phyloP scores from a whole-genome alignment of 257 asterid species.

The Nicotiana tabacum region DNA sequence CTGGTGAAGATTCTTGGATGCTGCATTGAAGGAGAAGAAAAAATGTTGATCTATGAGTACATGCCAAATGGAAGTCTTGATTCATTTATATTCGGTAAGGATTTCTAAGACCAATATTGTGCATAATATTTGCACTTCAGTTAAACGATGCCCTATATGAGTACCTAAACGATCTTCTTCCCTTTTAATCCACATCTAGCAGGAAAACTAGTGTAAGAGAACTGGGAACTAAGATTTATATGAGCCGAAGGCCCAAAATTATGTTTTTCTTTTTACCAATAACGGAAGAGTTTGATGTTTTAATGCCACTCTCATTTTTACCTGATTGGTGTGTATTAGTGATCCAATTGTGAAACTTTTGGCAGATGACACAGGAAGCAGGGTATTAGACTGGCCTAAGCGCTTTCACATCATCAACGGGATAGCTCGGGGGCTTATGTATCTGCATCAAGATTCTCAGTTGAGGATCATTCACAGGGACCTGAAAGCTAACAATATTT shows the following conservation, averaged over 20 bases:
- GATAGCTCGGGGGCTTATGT: slow-evolving; percentile 33
- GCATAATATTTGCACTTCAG: not conserved
- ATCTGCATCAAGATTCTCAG: slow-evolving; percentile 38
- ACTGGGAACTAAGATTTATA: not conserved
- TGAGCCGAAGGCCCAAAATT: not conserved
- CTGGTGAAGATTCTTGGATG: slow-evolving; percentile 36
- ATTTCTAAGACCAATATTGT: not conserved
- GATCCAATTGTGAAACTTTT: not conserved
- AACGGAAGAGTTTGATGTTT: not conserved
- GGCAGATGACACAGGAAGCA: slow-evolving; percentile 17
- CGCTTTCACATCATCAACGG: slow-evolving; percentile 30
- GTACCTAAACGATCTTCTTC: not conserved
- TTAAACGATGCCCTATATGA: not conserved
- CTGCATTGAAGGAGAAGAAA: slow-evolving; percentile 33
- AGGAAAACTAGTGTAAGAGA: not conserved
- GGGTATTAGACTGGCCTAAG: slow-evolving; percentile 22
- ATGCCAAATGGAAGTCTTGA: slow-evolving; percentile 33
- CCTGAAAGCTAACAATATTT: slow-evolving; percentile 31
- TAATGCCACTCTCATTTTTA: not conserved
- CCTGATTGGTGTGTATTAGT: not conserved
- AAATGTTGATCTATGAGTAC: slow-evolving; percentile 33
- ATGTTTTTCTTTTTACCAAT: not conserved
- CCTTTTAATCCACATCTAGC: not conserved
- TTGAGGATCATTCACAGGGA: slow-evolving; percentile 31
- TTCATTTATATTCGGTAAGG: slow-evolving; percentile 30